These are phyloP conservation scores for Cydonia oblonga DNA, from an alignment of 331 rosid genomes.

Conservation along the genomic window DNA sequence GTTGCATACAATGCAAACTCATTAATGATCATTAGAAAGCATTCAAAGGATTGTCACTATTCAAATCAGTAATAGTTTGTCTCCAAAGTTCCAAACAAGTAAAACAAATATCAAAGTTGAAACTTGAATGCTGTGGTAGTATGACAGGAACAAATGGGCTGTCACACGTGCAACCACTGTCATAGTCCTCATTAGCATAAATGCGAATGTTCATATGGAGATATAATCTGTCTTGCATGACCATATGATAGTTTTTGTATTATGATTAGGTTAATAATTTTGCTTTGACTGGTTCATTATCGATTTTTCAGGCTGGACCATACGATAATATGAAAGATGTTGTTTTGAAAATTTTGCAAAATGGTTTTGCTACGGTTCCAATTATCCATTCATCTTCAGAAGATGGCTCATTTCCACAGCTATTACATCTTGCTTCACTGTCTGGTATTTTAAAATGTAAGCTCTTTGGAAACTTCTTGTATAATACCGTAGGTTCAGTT, in stretches of 20 bases:
- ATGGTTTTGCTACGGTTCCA: constrained; percentile 84
- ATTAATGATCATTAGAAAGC: neutral
- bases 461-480: constrained; percentile 8
- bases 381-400: constrained; percentile 66
- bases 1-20: neutral
- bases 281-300: neutral
- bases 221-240: neutral
- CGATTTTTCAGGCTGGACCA: constrained; percentile 59
- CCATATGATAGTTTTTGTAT: neutral
- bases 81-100: neutral
- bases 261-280: neutral
- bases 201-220: neutral
- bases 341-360: constrained; percentile 71
- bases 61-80: neutral
- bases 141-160: neutral
- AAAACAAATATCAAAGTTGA: neutral
- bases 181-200: neutral
- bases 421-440: constrained; percentile 88
- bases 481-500: neutral
- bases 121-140: neutral
- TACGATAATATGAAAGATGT: constrained; percentile 77
- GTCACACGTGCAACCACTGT: neutral
- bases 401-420: constrained; percentile 81
- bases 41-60: neutral
- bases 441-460: constrained; percentile 86